A percentile compares a stretch with the other conserved stretches of the same genome.
Conservation (phyloP, 495 filamentous ascomycete genomes). For the Penicillium soppii region DNA sequence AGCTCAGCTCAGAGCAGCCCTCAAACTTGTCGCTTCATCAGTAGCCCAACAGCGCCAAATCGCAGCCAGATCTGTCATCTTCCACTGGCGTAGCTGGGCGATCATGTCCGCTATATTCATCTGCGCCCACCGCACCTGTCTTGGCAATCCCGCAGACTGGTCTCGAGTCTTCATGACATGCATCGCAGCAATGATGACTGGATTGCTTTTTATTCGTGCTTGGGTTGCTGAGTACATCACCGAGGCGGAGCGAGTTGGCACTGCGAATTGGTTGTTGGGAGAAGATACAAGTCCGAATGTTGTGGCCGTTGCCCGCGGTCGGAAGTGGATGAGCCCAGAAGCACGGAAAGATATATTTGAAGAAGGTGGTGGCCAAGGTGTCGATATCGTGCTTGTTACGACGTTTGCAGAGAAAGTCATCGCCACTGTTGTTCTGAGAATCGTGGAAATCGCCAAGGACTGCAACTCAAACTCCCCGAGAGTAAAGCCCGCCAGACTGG, state of each 20-base stretch:
- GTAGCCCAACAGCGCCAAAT: conserved; percentile 63
- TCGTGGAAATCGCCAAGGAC: conserved; percentile 17
- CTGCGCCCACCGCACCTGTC: conserved; percentile 31
- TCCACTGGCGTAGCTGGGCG: conserved; percentile 47
- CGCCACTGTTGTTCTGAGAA: conserved; percentile 50
- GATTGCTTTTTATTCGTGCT: conserved; percentile 36
- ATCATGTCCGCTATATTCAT: conserved; percentile 34
- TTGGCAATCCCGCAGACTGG: conserved; percentile 34
- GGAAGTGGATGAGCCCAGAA: no score
- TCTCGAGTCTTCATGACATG: conserved; percentile 22
- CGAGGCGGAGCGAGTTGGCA: conserved; percentile 51
- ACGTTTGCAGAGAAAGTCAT: conserved; percentile 60
- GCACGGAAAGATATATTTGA: no score
- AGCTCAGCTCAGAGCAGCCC: no score
- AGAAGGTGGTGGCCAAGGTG: no score
- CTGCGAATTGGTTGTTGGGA: conserved; percentile 44
- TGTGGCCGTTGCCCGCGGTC: no score
- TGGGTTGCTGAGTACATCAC: conserved; percentile 49
- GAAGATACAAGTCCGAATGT: not conserved
- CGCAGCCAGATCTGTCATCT: conserved; percentile 52
- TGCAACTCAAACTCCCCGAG: no score
- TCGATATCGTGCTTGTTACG: conserved; percentile 48
- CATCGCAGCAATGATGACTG: conserved; percentile 45
- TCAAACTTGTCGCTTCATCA: conserved; percentile 55
- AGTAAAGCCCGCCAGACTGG: no score